Evolutionary conservation across 768 basidiomycete genomes (phyloP).

Genomic region (Xerocomus brunneocitrinus): DNA sequence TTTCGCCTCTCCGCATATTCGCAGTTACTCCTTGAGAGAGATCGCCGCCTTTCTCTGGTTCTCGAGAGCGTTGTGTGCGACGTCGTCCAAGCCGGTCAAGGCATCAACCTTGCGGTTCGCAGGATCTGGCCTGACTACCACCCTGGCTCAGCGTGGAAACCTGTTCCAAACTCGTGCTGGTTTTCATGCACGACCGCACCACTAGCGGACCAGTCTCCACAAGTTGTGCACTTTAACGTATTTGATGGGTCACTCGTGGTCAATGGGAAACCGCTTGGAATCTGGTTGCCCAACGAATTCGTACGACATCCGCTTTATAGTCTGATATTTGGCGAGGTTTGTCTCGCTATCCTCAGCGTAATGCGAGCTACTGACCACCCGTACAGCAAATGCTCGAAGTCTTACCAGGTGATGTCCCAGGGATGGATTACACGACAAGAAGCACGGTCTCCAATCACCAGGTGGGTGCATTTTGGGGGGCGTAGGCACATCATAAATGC

Average conservation of each 20-base stretch:
- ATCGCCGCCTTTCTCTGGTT: conserved; percentile 29
- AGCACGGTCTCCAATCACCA: background rate
- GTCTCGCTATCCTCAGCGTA: background rate
- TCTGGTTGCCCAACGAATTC: conserved; percentile 11
- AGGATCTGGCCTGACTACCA: conserved; percentile 31
- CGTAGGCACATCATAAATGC: background rate
- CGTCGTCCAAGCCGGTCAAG: conserved; percentile 12
- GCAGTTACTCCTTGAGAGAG: conserved; percentile 26
- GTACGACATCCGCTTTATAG: conserved; percentile 12
- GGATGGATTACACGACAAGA: background rate
- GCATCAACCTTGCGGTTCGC: conserved; percentile 29
- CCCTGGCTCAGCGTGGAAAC: conserved; percentile 24
- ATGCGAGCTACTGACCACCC: background rate
- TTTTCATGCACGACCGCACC: conserved; percentile 21
- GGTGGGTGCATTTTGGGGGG: background rate
- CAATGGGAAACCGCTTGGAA: conserved; percentile 20
- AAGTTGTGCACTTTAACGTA: conserved; percentile 37
- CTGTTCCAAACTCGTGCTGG: conserved; percentile 27
- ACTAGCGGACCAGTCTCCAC: conserved; percentile 9
- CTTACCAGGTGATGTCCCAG: background rate
- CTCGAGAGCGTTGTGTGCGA: conserved; percentile 20
- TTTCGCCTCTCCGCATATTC: conserved; percentile 6
- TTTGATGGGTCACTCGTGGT: conserved; percentile 26
- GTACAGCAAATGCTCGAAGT: background rate
- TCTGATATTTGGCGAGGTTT: conserved; percentile 19